These are phyloP conservation scores for Nicotiana benthamiana DNA, from an alignment of 257 asterid species.

Conservation along the genomic window DNA sequence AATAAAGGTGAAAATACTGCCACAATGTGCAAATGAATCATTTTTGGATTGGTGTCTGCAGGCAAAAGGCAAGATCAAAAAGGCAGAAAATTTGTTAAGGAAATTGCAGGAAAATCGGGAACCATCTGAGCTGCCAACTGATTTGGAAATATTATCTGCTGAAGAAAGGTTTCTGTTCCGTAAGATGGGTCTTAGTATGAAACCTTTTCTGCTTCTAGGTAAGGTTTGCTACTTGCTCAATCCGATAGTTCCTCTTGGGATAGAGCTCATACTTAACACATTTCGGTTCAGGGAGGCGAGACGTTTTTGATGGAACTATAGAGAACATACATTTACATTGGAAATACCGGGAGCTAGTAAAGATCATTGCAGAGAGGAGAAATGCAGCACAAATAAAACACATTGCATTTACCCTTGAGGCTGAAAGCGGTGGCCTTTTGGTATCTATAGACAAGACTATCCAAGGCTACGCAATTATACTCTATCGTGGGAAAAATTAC, in stretches of 20 bases:
- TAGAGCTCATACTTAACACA: slow-evolving; percentile 2
- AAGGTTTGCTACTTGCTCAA: slow-evolving; percentile 6
- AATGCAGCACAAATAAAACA: slow-evolving; percentile 63
- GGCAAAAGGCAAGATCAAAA: slow-evolving; percentile 66
- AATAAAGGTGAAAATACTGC: not conserved
- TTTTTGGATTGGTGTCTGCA: slow-evolving; percentile 19
- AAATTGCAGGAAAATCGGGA: slow-evolving; percentile 54
- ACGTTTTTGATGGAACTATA: slow-evolving; percentile 74
- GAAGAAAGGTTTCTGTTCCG: slow-evolving; percentile 85
- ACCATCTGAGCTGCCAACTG: slow-evolving; percentile 59
- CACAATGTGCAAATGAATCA: not conserved
- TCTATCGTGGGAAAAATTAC: slow-evolving; percentile 92
- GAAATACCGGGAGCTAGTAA: slow-evolving; percentile 90
- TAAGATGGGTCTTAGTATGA: slow-evolving; percentile 86
- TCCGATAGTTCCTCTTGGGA: not conserved
- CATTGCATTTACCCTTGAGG: slow-evolving; percentile 71
- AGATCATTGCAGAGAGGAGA: slow-evolving; percentile 58
- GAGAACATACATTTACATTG: slow-evolving; percentile 96
- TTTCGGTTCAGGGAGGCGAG: slow-evolving; percentile 66
- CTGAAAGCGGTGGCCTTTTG: slow-evolving; percentile 92
- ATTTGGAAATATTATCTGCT: slow-evolving; percentile 72
- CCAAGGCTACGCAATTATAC: slow-evolving; percentile 60
- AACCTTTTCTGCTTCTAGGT: slow-evolving; percentile 72
- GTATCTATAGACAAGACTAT: slow-evolving; percentile 66
- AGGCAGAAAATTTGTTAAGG: slow-evolving; percentile 55